Evolutionary conservation across 441 rosid species (phyloP), one percentile per base, ranked within the genome.

Genomic region (Arabidopsis hybrid): DNA sequence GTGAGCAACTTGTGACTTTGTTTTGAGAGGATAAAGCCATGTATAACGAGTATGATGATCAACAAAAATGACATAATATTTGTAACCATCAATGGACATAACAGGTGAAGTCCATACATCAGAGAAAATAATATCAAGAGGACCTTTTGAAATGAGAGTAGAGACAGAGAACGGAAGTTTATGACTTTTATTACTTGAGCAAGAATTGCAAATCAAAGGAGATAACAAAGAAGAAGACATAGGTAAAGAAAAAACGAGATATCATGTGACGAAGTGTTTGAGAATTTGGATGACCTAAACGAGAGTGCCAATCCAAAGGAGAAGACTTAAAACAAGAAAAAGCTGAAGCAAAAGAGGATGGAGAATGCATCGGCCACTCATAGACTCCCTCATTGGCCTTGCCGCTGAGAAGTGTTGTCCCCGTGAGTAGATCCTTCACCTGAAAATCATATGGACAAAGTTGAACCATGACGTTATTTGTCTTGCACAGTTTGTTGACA

Each of bases 211-310:
- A 40, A 3, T 0, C 5, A 40, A 2, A 40, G 4, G 1, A 10
- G 45, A 40, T 2, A 13, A 40, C 12, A 40, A 0, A 3, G 5
- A n/a, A n/a, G 45, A 0, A 40, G 12, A 9, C 1, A 11, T n/a
- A n/a, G n/a, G n/a, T n/a, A n/a, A n/a, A n/a, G n/a, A n/a, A n/a
- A 40, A 40, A 40, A 0, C 3, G 0, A 4, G 46, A 4, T 0
- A 42, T 12, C 5, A 42, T 4, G 1, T 4, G 6, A 11, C 6
- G 6, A 4, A 42, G 11, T 0, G 42, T 38, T 8, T 38, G 42
- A 9, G 4, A 2, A 9, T 38, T 38, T 8, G 42, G 42, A 0
- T 38, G 11, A 0, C 42, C 42, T 38, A 38, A 38, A 2, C 42
- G 11, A 2, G 11, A 38, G 0, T 38, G 42, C 42, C 42, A 8